Percentiles rank a stretch among this genome's conserved stretches.
These are phyloP conservation scores for Candida takata DNA, from an alignment of 805 yeast species.

Conservation along the genomic window DNA sequence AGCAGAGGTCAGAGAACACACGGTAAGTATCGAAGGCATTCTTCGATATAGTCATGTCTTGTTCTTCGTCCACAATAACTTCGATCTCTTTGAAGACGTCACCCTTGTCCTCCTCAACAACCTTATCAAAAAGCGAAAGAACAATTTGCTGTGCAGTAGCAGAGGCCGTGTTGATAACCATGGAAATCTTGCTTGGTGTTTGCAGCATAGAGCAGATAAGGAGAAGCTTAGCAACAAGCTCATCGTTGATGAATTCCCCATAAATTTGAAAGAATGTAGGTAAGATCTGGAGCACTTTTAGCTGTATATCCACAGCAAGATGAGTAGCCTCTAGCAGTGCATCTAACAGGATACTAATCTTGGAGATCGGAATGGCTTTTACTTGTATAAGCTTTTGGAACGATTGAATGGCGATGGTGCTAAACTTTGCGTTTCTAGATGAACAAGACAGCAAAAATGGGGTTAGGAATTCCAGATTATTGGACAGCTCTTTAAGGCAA, in stretches of 20 bases:
- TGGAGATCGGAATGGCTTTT: slow-evolving; percentile 46
- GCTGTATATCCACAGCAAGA: slow-evolving; percentile 73
- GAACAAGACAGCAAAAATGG: slow-evolving; percentile 73
- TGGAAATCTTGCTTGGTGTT: slow-evolving; percentile 57
- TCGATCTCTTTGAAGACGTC: slow-evolving; percentile 21
- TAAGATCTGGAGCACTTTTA: slow-evolving; percentile 75
- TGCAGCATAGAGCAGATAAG: slow-evolving; percentile 69
- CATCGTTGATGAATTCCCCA: slow-evolving; percentile 46
- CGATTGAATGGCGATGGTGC: slow-evolving; percentile 65
- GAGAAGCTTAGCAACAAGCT: slow-evolving; percentile 49
- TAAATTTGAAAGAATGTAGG: slow-evolving; percentile 70
- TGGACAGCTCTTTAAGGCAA: slow-evolving; percentile 30
- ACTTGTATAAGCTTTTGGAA: slow-evolving; percentile 53
- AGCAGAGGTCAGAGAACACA: slow-evolving; percentile 68
- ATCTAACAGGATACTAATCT: slow-evolving; percentile 51
- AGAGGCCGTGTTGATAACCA: slow-evolving; percentile 83
- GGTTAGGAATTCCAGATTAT: slow-evolving; percentile 46
- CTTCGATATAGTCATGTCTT: slow-evolving; percentile 37
- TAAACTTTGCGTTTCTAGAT: slow-evolving; percentile 67
- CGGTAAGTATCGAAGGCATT: slow-evolving; percentile 63
- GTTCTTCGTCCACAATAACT: slow-evolving; percentile 41
- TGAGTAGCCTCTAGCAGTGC: slow-evolving; percentile 69
- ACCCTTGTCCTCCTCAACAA: slow-evolving; percentile 33
- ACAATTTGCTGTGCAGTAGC: slow-evolving; percentile 89
- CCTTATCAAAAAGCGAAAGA: slow-evolving; percentile 68